Conservation (phyloP, 208 protist species). For the Phytomonas serpens region DNA sequence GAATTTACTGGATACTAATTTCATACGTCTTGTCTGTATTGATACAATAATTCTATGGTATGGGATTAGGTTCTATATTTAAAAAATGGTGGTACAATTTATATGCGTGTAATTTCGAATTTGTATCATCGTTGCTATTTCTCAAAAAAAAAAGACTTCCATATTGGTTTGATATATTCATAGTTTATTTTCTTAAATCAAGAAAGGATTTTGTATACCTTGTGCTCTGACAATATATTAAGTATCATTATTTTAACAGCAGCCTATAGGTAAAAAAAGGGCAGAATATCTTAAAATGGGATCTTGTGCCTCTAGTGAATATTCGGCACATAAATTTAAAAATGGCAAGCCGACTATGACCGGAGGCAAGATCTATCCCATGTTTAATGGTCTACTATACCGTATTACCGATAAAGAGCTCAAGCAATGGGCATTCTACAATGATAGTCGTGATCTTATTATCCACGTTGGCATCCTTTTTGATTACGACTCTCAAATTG, state of each 20-base stretch:
- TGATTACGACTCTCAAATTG: conserved; percentile 72
- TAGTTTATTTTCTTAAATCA: conserved; percentile 6
- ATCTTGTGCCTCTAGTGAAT: conserved; percentile 14
- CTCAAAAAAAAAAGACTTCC: conserved; percentile 4
- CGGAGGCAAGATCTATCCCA: conserved; percentile 33
- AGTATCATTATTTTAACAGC: not conserved
- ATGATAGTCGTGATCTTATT: conserved; percentile 56
- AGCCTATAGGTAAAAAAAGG: conserved; percentile 2
- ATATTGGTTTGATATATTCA: conserved; percentile 7
- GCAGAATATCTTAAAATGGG: conserved; percentile 7
- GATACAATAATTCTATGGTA: not conserved
- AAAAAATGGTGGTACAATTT: conserved; percentile 3
- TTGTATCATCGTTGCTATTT: not conserved
- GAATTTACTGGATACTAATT: not conserved
- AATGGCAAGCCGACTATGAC: conserved; percentile 59
- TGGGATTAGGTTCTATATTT: not conserved
- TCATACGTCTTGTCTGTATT: conserved; percentile 4
- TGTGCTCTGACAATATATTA: conserved; percentile 4
- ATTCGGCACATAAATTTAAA: conserved; percentile 21
- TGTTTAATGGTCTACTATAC: conserved; percentile 71
- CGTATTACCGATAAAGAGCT: conserved; percentile 48
- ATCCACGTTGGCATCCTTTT: conserved; percentile 80
- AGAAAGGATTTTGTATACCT: not conserved
- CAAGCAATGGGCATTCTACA: conserved; percentile 72
- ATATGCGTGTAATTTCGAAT: not conserved